A percentile compares a stretch with the other conserved stretches of the same genome.
Evolutionary conservation across 2,329 filamentous ascomycete species (phyloP).

Genomic region (Cordyceps militaris): DNA sequence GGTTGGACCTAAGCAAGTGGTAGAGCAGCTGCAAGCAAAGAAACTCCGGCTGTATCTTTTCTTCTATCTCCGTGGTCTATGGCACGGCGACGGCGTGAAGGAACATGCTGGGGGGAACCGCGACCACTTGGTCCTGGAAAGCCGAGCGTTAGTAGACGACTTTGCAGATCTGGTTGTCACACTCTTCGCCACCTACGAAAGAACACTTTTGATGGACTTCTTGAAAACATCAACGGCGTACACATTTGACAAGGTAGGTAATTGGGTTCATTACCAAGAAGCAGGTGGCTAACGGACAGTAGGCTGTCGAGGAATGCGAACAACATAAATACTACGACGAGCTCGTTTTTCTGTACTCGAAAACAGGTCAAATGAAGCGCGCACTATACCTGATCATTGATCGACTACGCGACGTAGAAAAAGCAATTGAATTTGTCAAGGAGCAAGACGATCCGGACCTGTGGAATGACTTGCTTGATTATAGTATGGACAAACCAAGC

Average conservation of each 20-base stretch:
- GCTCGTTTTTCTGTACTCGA: conserved; percentile 91
- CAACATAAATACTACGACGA: conserved; percentile 75
- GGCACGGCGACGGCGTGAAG: conserved; percentile 64
- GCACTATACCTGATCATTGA: conserved; percentile 92
- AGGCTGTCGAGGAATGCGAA: conserved; percentile 74
- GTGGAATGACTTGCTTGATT: conserved; percentile 90
- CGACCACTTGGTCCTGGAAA: conserved; percentile 52
- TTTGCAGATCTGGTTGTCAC: conserved; percentile 83
- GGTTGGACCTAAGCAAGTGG: conserved; percentile 68
- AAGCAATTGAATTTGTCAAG: conserved; percentile 91
- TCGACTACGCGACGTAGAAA: conserved; percentile 80
- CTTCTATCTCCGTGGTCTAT: conserved; percentile 84
- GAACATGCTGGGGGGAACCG: conserved; percentile 47
- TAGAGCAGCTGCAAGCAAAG: conserved; percentile 65
- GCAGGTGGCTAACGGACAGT: conserved; percentile 8
- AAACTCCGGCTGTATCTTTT: conserved; percentile 71
- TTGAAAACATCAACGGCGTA: conserved; percentile 80
- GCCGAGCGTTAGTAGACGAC: conserved; percentile 66
- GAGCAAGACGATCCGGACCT: conserved; percentile 86
- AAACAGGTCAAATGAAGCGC: conserved; percentile 87
- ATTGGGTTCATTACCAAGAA: neutral
- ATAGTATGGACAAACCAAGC: conserved; percentile 93
- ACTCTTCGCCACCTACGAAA: conserved; percentile 79
- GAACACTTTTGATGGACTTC: conserved; percentile 76
- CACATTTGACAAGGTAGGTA: conserved; percentile 64